Conservation (phyloP, 306 rosid genomes). For the Acacia acuminata region DNA sequence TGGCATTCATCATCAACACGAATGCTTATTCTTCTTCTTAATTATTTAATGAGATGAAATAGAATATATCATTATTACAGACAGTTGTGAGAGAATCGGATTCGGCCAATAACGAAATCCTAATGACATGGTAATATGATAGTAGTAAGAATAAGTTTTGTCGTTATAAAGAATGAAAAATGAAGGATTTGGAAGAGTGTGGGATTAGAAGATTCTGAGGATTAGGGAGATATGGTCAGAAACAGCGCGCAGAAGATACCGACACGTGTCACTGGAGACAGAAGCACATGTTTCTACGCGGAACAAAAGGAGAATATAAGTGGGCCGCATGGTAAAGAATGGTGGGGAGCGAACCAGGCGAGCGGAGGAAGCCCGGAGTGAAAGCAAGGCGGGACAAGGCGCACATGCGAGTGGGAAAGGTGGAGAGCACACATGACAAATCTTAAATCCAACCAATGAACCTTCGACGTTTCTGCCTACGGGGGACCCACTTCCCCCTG, state of each 20-base stretch:
- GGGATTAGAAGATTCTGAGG: conserved; percentile 2
- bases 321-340: background rate
- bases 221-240: conserved; percentile 14
- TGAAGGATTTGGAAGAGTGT: background rate
- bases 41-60: background rate
- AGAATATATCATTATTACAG: background rate
- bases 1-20: background rate
- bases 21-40: background rate
- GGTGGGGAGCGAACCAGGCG: conserved; percentile 6
- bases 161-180: background rate
- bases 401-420: conserved; percentile 41
- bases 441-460: background rate
- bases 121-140: background rate
- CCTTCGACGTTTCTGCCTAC: background rate
- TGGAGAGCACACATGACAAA: conserved; percentile 14
- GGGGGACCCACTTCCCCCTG: background rate
- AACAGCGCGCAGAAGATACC: background rate
- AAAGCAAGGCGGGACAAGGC: conserved; percentile 24
- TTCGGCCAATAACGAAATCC: background rate
- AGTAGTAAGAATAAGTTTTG: background rate
- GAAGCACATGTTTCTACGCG: background rate
- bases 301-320: background rate
- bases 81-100: background rate
- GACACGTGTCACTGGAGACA: background rate
- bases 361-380: background rate